phyloP scores from a whole-genome alignment of 208 protist species.

The Crithidia expoeki region DNA sequence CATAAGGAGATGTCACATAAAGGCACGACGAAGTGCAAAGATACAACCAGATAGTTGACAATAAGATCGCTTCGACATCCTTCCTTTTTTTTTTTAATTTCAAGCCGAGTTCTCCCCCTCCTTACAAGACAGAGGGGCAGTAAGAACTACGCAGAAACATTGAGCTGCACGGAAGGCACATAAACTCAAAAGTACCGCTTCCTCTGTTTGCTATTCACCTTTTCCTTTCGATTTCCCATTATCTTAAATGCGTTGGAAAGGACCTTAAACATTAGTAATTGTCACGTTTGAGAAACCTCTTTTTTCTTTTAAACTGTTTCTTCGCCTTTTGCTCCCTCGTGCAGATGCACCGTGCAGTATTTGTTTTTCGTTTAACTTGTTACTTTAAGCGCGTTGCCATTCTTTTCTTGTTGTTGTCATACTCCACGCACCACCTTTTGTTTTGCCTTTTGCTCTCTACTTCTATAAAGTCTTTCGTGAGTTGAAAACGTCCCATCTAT shows the following conservation, averaged over 20 bases:
- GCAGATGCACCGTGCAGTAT: too few relatives aligned
- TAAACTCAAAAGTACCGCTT: conserved; percentile 12
- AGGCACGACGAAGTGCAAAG: too few relatives aligned
- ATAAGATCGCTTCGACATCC: conserved; percentile 15
- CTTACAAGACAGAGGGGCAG: neutral
- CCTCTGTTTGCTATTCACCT: neutral
- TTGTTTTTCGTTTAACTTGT: too few relatives aligned
- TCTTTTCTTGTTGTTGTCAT: too few relatives aligned
- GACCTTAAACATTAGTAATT: conserved; percentile 1
- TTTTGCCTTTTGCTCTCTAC: neutral
- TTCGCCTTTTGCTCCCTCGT: too few relatives aligned
- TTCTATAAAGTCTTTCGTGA: neutral
- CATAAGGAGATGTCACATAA: too few relatives aligned
- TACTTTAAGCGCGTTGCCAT: too few relatives aligned
- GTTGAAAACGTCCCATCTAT: neutral
- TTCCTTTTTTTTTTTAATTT: conserved; percentile 21
- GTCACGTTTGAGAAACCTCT: too few relatives aligned
- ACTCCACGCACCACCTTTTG: too few relatives aligned
- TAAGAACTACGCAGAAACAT: neutral
- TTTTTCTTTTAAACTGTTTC: too few relatives aligned
- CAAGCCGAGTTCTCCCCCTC: neutral
- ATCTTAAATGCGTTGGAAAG: conserved; percentile 3
- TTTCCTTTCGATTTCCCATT: conserved; percentile 17
- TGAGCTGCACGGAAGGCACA: neutral
- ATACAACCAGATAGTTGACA: too few relatives aligned